phyloP scores from a whole-genome alignment of 345 rosid species.

The Brassica napus region DNA sequence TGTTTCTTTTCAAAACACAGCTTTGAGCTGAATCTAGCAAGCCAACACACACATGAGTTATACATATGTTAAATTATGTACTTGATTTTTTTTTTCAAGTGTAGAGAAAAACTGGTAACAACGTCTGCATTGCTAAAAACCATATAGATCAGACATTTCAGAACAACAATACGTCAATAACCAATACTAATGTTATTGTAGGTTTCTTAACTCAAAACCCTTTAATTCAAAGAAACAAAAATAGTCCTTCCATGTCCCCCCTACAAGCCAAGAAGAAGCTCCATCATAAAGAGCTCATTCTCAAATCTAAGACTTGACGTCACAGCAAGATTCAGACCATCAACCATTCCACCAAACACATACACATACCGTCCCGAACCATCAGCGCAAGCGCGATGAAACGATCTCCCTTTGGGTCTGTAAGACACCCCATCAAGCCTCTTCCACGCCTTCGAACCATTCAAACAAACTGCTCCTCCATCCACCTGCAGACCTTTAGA shows the following conservation, averaged over 20 bases:
- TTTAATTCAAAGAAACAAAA: background rate
- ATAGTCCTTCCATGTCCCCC: background rate
- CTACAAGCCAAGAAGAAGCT: constrained; percentile 50
- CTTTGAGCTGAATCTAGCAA: no score
- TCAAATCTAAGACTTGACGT: constrained; percentile 64
- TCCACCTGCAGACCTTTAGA: constrained; percentile 45
- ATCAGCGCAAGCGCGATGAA: constrained; percentile 82
- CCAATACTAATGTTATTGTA: background rate
- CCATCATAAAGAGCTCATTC: constrained; percentile 75
- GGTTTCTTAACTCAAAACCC: background rate
- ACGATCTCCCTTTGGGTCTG: constrained; percentile 64
- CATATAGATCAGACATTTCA: background rate
- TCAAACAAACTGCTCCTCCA: constrained; percentile 33
- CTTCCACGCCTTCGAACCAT: constrained; percentile 55
- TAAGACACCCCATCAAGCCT: constrained; percentile 57
- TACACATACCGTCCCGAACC: constrained; percentile 62
- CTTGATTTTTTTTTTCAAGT: background rate
- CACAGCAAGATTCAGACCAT: constrained; percentile 59
- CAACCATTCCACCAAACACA: constrained; percentile 91
- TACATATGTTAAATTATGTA: background rate
- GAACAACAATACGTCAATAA: background rate
- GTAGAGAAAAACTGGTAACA: background rate
- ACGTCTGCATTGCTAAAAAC: background rate
- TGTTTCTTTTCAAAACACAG: background rate
- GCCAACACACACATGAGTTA: background rate